Conservation (phyloP, 768 basidiomycete genomes). For the Ramaria sp. region DNA sequence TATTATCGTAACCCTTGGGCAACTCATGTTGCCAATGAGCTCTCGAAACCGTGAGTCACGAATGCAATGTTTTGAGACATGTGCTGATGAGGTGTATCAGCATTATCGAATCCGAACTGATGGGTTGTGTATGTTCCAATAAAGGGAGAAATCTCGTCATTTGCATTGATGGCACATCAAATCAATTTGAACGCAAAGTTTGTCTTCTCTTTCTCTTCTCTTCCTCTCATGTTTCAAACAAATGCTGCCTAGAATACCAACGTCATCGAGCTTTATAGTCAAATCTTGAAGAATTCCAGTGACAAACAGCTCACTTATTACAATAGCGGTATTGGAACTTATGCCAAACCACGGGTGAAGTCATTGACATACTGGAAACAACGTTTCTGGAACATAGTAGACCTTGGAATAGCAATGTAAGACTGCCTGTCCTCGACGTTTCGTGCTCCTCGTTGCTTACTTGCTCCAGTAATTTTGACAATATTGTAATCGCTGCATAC, state of each 20-base stretch:
- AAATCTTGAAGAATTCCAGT: constrained; percentile 19
- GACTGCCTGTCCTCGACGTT: neutral
- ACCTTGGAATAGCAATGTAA: constrained; percentile 29
- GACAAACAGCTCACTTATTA: constrained; percentile 28
- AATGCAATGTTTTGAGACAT: no score
- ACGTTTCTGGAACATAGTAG: constrained; percentile 19
- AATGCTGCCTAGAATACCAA: constrained; percentile 26
- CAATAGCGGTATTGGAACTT: constrained; percentile 29
- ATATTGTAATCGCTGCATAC: constrained; percentile 26
- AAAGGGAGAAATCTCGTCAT: neutral
- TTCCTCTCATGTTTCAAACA: neutral
- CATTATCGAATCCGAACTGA: no score
- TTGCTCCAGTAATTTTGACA: constrained; percentile 24
- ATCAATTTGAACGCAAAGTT: neutral
- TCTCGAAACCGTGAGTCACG: no score
- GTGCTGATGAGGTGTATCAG: no score
- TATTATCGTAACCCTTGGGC: no score
- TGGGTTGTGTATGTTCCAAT: no score
- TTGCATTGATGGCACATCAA: constrained; percentile 3
- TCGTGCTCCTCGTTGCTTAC: neutral
- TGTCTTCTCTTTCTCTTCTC: neutral
- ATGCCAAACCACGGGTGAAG: constrained; percentile 16
- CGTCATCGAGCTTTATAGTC: constrained; percentile 28
- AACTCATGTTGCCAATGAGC: no score
- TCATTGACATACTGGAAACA: constrained; percentile 14